Conservation (phyloP, 306 rosid genomes). For the Cicer judaicum region DNA sequence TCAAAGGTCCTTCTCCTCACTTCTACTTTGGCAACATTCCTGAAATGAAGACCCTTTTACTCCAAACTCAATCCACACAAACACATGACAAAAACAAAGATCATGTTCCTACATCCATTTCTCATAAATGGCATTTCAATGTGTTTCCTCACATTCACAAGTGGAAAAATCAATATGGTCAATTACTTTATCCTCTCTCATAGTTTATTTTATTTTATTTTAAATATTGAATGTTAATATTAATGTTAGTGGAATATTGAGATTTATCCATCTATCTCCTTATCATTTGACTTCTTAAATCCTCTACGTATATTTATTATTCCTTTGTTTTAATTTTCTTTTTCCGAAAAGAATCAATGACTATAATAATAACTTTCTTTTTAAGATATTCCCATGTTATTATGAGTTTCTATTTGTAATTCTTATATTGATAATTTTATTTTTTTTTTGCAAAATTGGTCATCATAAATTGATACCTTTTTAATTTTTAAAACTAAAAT, state of each 20-base stretch:
- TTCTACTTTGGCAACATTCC: conserved; percentile 63
- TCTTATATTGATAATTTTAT: no score
- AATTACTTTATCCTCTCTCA: background rate
- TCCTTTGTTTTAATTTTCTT: no score
- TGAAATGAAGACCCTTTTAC: conserved; percentile 54
- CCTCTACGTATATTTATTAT: no score
- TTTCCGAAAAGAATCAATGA: no score
- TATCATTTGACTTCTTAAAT: background rate
- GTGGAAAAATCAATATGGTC: conserved; percentile 69
- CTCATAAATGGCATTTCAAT: conserved; percentile 59
- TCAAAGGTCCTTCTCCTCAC: conserved; percentile 68
- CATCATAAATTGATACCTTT: no score
- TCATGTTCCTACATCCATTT: conserved; percentile 19
- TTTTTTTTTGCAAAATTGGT: no score
- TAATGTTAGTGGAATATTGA: no score
- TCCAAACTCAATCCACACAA: background rate
- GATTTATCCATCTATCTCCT: no score
- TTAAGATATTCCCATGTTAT: no score
- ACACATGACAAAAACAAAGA: background rate
- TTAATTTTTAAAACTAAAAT: no score
- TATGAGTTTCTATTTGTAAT: no score
- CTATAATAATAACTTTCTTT: no score
- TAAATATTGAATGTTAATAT: background rate
- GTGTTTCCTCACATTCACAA: conserved; percentile 55
- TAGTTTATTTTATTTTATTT: background rate